Conservation (phyloP, 441 rosid species). For the Erodium trifolium region DNA sequence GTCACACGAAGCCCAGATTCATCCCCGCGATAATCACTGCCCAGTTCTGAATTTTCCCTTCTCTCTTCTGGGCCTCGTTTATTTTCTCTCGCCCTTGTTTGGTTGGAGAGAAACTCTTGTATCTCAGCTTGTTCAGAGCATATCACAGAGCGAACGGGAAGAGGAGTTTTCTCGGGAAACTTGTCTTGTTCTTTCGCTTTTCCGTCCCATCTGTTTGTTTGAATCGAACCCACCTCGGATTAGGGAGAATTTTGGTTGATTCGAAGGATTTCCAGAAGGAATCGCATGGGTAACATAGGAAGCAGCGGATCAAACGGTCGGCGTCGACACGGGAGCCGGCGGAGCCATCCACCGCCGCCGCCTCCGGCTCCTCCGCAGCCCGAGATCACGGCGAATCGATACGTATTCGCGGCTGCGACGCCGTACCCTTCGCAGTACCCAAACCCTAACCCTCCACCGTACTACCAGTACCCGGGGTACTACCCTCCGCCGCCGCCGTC, state of each 20-base stretch:
- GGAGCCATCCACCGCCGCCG: conserved; percentile 37
- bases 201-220: not conserved
- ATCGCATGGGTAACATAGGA: conserved; percentile 56
- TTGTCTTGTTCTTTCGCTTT: no score
- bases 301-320: conserved; percentile 45
- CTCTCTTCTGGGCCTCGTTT: not conserved
- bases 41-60: not conserved
- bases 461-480: conserved; percentile 62
- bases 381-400: conserved; percentile 56
- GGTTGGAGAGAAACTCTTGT: not conserved
- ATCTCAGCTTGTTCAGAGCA: not conserved
- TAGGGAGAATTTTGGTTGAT: not conserved
- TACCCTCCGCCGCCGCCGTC: conserved; percentile 48
- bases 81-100: not conserved
- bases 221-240: not conserved
- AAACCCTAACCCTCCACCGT: conserved; percentile 40
- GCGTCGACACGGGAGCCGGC: conserved; percentile 26
- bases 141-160: not conserved
- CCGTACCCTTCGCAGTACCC: conserved; percentile 60
- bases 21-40: not conserved
- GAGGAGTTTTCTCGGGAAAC: not conserved
- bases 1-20: no score
- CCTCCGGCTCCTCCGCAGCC: conserved; percentile 47
- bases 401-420: conserved; percentile 79
- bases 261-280: not conserved